Conservation (phyloP, 768 basidiomycete genomes). For the Naganishia kalamii region DNA sequence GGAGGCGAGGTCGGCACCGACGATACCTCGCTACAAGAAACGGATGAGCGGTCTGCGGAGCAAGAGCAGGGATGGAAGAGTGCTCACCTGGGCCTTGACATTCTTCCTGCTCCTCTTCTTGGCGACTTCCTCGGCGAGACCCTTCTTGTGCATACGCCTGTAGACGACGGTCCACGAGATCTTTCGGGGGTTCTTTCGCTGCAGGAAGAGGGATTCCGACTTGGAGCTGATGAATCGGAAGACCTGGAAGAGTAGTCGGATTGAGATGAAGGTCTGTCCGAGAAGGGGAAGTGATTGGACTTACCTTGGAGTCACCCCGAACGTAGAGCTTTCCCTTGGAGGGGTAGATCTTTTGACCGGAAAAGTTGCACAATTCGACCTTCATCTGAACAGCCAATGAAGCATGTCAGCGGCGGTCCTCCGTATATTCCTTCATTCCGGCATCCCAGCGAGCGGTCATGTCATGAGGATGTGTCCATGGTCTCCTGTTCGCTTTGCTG, state of each 20-base stretch:
- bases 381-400: constrained; percentile 51
- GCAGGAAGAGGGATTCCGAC: constrained; percentile 91
- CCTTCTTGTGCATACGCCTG: constrained; percentile 94
- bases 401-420: neutral
- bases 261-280: neutral
- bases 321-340: constrained; percentile 93
- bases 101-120: constrained; percentile 97
- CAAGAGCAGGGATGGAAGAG: too few species aligned
- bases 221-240: constrained; percentile 94
- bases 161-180: constrained; percentile 79
- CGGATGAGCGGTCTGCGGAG: too few species aligned
- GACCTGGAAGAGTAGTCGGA: constrained; percentile 53
- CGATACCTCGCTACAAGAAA: constrained; percentile 76
- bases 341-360: constrained; percentile 95
- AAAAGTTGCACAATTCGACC: constrained; percentile 98
- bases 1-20: constrained; percentile 85
- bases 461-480: neutral
- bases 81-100: constrained; percentile 65
- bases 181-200: constrained; percentile 99
- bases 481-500: neutral
- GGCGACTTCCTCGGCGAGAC: constrained; percentile 95
- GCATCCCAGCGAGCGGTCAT: neutral
- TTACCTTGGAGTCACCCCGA: constrained; percentile 89
- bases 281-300: constrained; percentile 26
- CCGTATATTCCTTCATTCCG: neutral